Evolutionary conservation across 176 grass and related monocot species (phyloP), one percentile per base, ranked within the genome.

Genomic region (Aegilops speltoides): DNA sequence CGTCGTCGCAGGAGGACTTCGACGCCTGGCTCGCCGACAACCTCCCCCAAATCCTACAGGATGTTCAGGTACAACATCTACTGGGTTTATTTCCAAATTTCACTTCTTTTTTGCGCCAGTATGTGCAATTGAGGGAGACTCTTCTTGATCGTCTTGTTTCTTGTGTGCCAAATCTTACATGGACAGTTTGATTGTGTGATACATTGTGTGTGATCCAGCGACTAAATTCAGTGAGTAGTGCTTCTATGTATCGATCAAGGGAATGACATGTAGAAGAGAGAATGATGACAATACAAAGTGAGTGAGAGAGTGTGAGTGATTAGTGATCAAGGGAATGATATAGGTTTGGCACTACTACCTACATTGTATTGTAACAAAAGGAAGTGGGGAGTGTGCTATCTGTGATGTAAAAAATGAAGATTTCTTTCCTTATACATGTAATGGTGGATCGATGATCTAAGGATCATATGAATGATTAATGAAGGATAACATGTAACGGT

Each of bases 11-110:
- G 13, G 77, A 57, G 13, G 82, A 80, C 10, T 64, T 85, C 3
- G 23, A 89, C 8, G 41, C 31, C 4, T 85, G 87, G 87, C 56
- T 85, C 40, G 56, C 75, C n/a, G 8, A 77, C 34, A 60, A 83
- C 13, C 45, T 48, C 13, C 60, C 57, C 1, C 28, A 50, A 16
- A 70, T 83, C 48, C 54, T 60, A 10, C 23, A 76, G 17, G 73
- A 76, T 3, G 73, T 52, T 76, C 41, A 76, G 45, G 73, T 32
- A 32, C 64, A 38, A 48, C 38, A 15, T 46, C 28, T 54, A 54
- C 50, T 19, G 4, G 5, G 16, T 54, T 16, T 17, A 52, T 19
- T 54, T 54, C 50, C 6, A 54, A 19, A 54, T 54, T 54, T 54
- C 68, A n/a, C 24, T 6, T 48, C 13, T 15, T 15, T 48, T 48